These are phyloP conservation scores for Hymenoscyphus salicellus DNA, from an alignment of 2,329 filamentous ascomycete species.

Conservation along the genomic window DNA sequence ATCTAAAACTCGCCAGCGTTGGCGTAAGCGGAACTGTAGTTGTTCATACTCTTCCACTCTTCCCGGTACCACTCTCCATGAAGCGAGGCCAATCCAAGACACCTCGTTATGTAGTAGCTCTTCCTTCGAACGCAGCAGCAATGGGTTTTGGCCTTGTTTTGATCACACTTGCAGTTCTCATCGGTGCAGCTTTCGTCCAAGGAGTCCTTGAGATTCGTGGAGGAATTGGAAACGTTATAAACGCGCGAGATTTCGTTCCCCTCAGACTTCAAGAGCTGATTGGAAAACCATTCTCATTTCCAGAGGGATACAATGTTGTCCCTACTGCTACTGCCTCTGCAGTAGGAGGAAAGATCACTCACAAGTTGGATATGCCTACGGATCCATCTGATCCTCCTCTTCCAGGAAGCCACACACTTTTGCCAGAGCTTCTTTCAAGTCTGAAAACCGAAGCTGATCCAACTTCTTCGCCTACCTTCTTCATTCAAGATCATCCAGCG, in stretches of 20 bases:
- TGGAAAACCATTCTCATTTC: conserved; percentile 29
- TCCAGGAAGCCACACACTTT: conserved; percentile 2
- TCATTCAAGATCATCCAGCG: conserved; percentile 11
- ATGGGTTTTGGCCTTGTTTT: conserved; percentile 25
- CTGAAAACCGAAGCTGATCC: conserved; percentile 13
- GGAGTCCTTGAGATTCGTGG: conserved; percentile 34
- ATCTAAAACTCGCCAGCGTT: conserved; percentile 36
- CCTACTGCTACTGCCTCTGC: background rate
- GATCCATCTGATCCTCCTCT: conserved; percentile 6
- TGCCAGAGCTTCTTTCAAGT: conserved; percentile 22
- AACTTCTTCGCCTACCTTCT: background rate
- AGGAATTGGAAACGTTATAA: conserved; percentile 24
- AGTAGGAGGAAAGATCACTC: conserved; percentile 1
- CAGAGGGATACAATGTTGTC: conserved; percentile 18
- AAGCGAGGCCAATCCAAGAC: conserved; percentile 31
- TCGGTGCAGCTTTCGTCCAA: conserved; percentile 32
- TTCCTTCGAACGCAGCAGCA: conserved; percentile 29
- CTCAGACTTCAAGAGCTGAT: conserved; percentile 28
- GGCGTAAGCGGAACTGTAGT: conserved; percentile 36
- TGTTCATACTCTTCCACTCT: conserved; percentile 37
- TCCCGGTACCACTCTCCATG: conserved; percentile 32
- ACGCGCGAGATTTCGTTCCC: conserved; percentile 28
- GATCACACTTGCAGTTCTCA: conserved; percentile 25
- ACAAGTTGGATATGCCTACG: conserved; percentile 14
- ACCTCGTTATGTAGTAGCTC: conserved; percentile 34